A percentile compares a stretch with the other conserved stretches of the same genome.
Conservation (phyloP, 2,329 filamentous ascomycete genomes). For the Colletotrichum sidae region DNA sequence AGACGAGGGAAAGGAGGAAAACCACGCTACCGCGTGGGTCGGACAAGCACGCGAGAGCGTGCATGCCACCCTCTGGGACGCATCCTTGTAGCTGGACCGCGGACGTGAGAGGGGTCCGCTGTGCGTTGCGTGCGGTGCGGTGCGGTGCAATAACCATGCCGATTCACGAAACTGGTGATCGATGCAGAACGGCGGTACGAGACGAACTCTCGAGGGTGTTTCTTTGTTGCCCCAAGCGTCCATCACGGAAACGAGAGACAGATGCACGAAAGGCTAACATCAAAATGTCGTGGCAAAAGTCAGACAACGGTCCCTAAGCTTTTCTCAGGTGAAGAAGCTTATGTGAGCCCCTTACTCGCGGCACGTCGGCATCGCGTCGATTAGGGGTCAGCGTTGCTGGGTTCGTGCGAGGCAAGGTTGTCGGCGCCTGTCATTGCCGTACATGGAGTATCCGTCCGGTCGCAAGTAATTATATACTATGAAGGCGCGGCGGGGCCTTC, state of each 20-base stretch:
- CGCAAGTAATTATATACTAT: neutral
- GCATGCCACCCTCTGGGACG: neutral
- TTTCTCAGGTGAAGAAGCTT: constrained; percentile 29
- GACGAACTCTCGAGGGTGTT: too few species aligned
- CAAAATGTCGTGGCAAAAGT: neutral
- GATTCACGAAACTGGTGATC: too few species aligned
- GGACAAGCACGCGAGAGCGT: constrained; percentile 9
- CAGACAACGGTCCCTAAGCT: constrained; percentile 15
- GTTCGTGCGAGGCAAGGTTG: neutral
- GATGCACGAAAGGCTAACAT: too few species aligned
- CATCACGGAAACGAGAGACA: too few species aligned
- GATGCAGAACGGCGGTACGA: too few species aligned
- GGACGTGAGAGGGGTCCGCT: too few species aligned
- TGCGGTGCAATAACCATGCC: neutral
- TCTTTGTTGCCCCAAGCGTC: too few species aligned
- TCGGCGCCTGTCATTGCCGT: neutral
- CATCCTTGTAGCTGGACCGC: constrained; percentile 1
- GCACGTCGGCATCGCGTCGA: neutral
- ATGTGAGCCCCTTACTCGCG: constrained; percentile 4
- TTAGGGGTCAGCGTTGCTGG: neutral
- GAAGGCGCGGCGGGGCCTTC: neutral
- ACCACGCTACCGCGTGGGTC: constrained; percentile 12
- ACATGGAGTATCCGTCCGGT: neutral
- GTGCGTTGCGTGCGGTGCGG: neutral
- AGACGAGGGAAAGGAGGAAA: neutral